Evolutionary conservation across 495 filamentous ascomycete species (phyloP).

Genomic region (Eremomyces bilateralis): DNA sequence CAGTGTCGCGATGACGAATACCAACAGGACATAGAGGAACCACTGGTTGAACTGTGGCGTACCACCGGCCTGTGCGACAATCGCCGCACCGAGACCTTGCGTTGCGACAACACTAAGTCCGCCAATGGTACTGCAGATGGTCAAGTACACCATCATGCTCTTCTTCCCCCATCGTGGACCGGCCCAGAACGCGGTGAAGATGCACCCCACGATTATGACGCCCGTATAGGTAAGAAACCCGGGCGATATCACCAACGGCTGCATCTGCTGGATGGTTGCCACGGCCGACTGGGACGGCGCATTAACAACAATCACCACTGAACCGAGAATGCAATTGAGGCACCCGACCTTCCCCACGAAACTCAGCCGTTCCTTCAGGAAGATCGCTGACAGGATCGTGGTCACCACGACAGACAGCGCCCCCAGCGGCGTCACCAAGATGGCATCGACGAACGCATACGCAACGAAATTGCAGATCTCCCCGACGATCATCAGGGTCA

Average conservation of each 20-base stretch:
- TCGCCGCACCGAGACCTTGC: slow-evolving; percentile 80
- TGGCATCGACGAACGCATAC: slow-evolving; percentile 93
- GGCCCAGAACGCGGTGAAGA: slow-evolving; percentile 57
- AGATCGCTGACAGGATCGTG: slow-evolving; percentile 81
- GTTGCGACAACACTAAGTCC: slow-evolving; percentile 89
- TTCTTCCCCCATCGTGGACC: slow-evolving; percentile 85
- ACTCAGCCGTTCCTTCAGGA: slow-evolving; percentile 84
- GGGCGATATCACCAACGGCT: slow-evolving; percentile 66
- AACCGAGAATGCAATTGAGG: slow-evolving; percentile 84
- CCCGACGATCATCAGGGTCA: slow-evolving; percentile 93
- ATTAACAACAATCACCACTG: slow-evolving; percentile 84
- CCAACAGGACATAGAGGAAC: slow-evolving; percentile 84
- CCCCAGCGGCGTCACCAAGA: slow-evolving; percentile 83
- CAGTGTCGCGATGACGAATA: slow-evolving; percentile 73
- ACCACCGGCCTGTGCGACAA: slow-evolving; percentile 67
- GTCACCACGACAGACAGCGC: slow-evolving; percentile 92
- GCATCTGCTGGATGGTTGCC: slow-evolving; percentile 78
- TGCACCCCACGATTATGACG: slow-evolving; percentile 51
- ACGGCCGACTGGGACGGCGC: slow-evolving; percentile 73
- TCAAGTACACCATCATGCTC: slow-evolving; percentile 94
- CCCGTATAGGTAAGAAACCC: slow-evolving; percentile 76
- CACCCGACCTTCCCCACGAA: slow-evolving; percentile 93
- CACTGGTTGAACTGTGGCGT: slow-evolving; percentile 83
- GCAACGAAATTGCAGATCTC: slow-evolving; percentile 96
- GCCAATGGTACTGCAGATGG: slow-evolving; percentile 84